Evolutionary conservation across 129 eudicot genomes (phyloP).

Genomic region (Rutidosis leptorrhynchoides): DNA sequence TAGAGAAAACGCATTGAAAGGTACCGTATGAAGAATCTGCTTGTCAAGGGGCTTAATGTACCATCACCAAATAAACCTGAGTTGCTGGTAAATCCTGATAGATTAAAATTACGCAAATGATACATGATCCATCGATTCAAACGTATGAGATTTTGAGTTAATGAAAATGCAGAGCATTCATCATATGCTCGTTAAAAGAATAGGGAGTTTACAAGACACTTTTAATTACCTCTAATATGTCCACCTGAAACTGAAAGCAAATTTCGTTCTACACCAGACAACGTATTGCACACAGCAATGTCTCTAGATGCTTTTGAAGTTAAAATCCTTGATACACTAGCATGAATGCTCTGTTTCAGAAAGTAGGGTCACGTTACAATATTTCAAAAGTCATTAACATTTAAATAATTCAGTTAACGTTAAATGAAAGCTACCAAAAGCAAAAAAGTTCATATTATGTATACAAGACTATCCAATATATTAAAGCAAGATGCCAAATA

Average conservation of each 20-base stretch:
- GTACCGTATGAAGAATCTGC: constrained; percentile 28
- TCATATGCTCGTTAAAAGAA: neutral
- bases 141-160: constrained; percentile 15
- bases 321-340: constrained; percentile 43
- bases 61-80: constrained; percentile 26
- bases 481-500: neutral
- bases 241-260: constrained; percentile 31
- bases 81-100: constrained; percentile 37
- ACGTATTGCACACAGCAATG: constrained; percentile 16
- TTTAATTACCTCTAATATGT: constrained; percentile 36
- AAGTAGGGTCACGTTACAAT: neutral
- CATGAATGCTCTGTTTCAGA: constrained; percentile 44
- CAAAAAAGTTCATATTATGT: neutral
- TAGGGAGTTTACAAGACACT: neutral
- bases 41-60: constrained; percentile 12
- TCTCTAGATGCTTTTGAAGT: constrained; percentile 31
- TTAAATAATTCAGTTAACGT: constrained; percentile 13
- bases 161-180: constrained; percentile 1
- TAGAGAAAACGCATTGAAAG: neutral
- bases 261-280: constrained; percentile 16
- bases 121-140: neutral
- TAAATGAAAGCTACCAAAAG: neutral
- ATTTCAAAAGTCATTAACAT: neutral
- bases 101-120: neutral
- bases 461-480: neutral